Conservation (phyloP, 257 asterid genomes). For the Jasminum sambac region DNA sequence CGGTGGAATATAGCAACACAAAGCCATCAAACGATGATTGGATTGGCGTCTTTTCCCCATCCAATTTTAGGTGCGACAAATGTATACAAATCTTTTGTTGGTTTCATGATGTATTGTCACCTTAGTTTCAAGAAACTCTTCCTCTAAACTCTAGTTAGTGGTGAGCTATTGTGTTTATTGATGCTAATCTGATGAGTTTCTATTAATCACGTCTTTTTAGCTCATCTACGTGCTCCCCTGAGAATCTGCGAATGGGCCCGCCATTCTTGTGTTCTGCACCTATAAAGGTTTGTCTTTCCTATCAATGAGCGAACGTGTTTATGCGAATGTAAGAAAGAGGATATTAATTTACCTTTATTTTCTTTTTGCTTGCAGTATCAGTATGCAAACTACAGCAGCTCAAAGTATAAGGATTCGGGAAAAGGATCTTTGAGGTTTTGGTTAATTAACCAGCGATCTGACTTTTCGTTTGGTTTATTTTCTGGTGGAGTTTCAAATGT, state of each 20-base stretch:
- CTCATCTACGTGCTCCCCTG: slow-evolving; percentile 68
- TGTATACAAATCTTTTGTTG: neutral
- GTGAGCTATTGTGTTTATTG: neutral
- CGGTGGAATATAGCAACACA: slow-evolving; percentile 49
- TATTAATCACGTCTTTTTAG: slow-evolving; percentile 38
- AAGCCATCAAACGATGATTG: slow-evolving; percentile 74
- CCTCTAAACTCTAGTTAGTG: neutral
- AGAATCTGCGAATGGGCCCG: slow-evolving; percentile 55
- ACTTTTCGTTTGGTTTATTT: slow-evolving; percentile 78
- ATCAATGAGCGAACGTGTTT: neutral
- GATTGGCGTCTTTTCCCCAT: slow-evolving; percentile 97
- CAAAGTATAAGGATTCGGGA: slow-evolving; percentile 57
- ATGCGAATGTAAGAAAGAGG: slow-evolving; percentile 8
- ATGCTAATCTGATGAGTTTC: slow-evolving; percentile 15
- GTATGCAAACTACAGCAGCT: slow-evolving; percentile 69
- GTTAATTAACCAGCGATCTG: slow-evolving; percentile 92
- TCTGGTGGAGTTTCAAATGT: slow-evolving; percentile 85
- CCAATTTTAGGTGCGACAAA: slow-evolving; percentile 67
- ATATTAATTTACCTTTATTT: slow-evolving; percentile 3
- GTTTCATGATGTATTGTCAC: slow-evolving; percentile 2
- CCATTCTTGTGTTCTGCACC: slow-evolving; percentile 89
- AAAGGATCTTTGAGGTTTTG: slow-evolving; percentile 80
- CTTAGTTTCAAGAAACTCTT: neutral
- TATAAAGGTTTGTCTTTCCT: slow-evolving; percentile 59
- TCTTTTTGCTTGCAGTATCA: slow-evolving; percentile 64